Evolutionary conservation across 2,329 filamentous ascomycete species (phyloP), one percentile per base, ranked within the genome.

Genomic region (Aureobasidium melanogenum): DNA sequence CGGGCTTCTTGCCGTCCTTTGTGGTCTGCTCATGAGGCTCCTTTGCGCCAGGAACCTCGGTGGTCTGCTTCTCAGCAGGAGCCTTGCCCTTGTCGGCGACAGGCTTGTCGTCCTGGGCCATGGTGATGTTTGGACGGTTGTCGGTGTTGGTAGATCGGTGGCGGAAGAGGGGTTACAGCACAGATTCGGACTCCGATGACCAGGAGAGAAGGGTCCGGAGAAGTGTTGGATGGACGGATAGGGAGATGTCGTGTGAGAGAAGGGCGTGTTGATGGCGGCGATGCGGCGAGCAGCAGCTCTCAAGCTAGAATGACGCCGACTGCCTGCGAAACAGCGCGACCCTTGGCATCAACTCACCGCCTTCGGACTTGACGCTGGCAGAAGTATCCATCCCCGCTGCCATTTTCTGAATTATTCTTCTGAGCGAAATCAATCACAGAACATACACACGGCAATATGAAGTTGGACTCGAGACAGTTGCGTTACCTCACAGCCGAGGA

Each of bases 61-160:
- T 61, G 14, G 46, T 84, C 71, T 85, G 85, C 64, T 83, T 80
- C 87, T 64, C 70, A 68, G 62, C 62, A 39, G 86, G 82, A 65
- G 87, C 91, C 82, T 97, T 99, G 74, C 86, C 93, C 82, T 99
- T 99, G 78, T 91, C 92, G 74, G 88, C 80, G 77, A 88, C 89
- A 75, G 88, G 83, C 82, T 87, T 89, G 80, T 88, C 90, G 78
- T 95, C 91, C 82, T 96, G 89, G 79, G 92, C 92, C 94, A 97
- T 80, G 67, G 61, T 96, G 78, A 14, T 59, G 43, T 39, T 43
- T 48, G 26, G 24, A 17, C 28, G 43, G 41, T 15, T 58, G 55
- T 28, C 43, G 43, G 22, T 15, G 30, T 24, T 39, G 55, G 19
- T 26, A 15, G 28, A 24, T 43, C 5, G 28, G 30, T 47, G 55